Evolutionary conservation across 345 rosid genomes (phyloP).

Genomic region (Eucalyptus tenuipes): DNA sequence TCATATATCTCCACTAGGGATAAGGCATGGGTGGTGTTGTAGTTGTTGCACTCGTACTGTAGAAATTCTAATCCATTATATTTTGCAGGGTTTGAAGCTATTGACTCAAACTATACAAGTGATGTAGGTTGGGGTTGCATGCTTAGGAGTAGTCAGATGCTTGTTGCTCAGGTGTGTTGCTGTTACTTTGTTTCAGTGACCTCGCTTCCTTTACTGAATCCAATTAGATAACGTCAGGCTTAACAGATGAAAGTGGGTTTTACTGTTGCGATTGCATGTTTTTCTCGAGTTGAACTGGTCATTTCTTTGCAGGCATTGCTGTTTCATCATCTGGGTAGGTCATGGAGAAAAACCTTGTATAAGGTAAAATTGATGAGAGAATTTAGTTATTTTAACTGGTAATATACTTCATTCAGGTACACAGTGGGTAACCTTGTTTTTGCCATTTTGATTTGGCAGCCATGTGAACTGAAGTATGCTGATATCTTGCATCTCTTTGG

Average conservation of each 20-base stretch:
- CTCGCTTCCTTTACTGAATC: neutral
- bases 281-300: neutral
- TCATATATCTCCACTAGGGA: neutral
- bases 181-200: neutral
- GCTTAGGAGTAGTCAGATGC: constrained; percentile 98
- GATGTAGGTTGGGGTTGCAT: constrained; percentile 97
- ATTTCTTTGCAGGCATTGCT: constrained; percentile 53
- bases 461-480: constrained; percentile 45
- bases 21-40: neutral
- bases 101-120: constrained; percentile 54
- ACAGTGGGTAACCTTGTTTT: neutral
- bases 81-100: constrained; percentile 58
- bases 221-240: neutral
- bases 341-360: constrained; percentile 56
- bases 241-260: neutral
- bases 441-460: constrained; percentile 36
- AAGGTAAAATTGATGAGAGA: constrained; percentile 20
- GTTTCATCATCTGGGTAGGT: constrained; percentile 74
- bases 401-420: neutral
- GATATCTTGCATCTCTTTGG: constrained; percentile 72
- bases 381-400: neutral
- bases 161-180: constrained; percentile 64
- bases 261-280: neutral
- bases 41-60: neutral
- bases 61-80: neutral